Base-by-base conservation (phyloP, 352 stramenopile species). In the Pythium monospermum region DNA sequence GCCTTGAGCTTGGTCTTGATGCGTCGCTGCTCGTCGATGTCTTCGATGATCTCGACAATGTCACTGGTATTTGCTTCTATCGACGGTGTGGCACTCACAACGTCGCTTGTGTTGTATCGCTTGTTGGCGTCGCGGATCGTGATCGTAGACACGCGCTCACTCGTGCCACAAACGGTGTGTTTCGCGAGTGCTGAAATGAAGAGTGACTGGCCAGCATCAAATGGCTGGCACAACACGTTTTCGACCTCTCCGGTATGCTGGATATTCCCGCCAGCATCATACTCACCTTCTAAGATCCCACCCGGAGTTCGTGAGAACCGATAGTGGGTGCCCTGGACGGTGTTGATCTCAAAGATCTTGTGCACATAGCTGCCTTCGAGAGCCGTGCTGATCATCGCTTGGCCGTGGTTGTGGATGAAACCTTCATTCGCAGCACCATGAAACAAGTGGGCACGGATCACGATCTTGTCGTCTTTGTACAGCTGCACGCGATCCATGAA, bases 321-420 rank as follows among this genome's bases (percentile, higher is more conserved):
- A 21, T 53, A 43, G 33, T 45, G 21, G 6, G 7, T 33, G 18
- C 47, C 32, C 4, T 35, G 13, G 15, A 8, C 33, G 4, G 15
- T 26, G 35, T 45, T 43, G 47, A 53, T 36, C n/a, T 30, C 33
- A 26, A 45, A 18, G 16, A 51, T 33, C 8, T 18, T 15, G 26
- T 53, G 47, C 11, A 53, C 27, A 18, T 51, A 51, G 42, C 42
- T 49, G 12, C 44, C 44, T 40, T 51, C 27, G 5, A 51, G 11
- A n/a, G 27, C 38, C 7, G 44, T 51, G 31, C 44, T 51, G 31
- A 51, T 51, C 44, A 51, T 51, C 16, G 44, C 44, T 40, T 51
- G 44, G 8, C 44, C 44, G 22, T 51, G 44, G 31, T 51, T 51
- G 44, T 51, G 44, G 30, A 51, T 23, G 19, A 35, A 51, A 13